phyloP scores from a whole-genome alignment of 2,329 filamentous ascomycete species.

The Ambrosiella cleistominuta region DNA sequence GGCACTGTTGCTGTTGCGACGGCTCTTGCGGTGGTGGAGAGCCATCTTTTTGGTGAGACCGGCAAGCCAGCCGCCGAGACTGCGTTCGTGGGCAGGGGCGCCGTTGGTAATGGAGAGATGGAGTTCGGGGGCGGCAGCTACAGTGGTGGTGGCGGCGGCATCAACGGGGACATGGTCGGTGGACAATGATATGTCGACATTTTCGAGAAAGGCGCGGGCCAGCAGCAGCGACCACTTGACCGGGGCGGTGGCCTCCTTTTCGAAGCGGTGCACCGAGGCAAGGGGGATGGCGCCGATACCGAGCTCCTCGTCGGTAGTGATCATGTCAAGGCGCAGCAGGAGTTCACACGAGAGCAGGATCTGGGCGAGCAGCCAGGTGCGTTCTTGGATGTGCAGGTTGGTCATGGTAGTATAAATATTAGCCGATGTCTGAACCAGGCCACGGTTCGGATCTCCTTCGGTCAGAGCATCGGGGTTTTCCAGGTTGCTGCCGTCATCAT shows the following conservation, averaged over 20 bases:
- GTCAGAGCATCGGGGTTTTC: too few species aligned
- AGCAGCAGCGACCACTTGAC: slow-evolving; percentile 51
- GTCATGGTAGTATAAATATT: background rate
- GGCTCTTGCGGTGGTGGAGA: slow-evolving; percentile 12
- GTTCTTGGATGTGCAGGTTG: slow-evolving; percentile 38
- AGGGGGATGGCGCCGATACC: slow-evolving; percentile 33
- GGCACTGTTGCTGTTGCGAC: slow-evolving; percentile 2
- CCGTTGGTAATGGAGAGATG: slow-evolving; percentile 15
- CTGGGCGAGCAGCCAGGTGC: slow-evolving; percentile 50
- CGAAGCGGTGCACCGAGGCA: slow-evolving; percentile 42
- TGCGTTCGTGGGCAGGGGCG: slow-evolving; percentile 12
- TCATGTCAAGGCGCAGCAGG: slow-evolving; percentile 44
- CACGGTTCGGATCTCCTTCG: too few species aligned
- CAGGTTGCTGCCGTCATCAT: slow-evolving; percentile 18
- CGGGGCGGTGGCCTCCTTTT: slow-evolving; percentile 41
- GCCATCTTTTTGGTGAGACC: slow-evolving; percentile 38
- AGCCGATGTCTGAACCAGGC: too few species aligned
- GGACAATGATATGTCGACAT: slow-evolving; percentile 32
- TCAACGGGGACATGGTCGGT: background rate
- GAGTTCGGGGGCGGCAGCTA: slow-evolving; percentile 13
- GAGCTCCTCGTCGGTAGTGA: slow-evolving; percentile 42
- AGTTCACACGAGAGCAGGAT: slow-evolving; percentile 48
- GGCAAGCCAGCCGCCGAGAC: slow-evolving; percentile 34
- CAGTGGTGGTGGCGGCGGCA: background rate
- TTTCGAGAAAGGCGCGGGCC: slow-evolving; percentile 49